Evolutionary conservation across 306 rosid genomes (phyloP), one percentile per base, ranked within the genome.

Genomic region (Lathyrus tuberosus): DNA sequence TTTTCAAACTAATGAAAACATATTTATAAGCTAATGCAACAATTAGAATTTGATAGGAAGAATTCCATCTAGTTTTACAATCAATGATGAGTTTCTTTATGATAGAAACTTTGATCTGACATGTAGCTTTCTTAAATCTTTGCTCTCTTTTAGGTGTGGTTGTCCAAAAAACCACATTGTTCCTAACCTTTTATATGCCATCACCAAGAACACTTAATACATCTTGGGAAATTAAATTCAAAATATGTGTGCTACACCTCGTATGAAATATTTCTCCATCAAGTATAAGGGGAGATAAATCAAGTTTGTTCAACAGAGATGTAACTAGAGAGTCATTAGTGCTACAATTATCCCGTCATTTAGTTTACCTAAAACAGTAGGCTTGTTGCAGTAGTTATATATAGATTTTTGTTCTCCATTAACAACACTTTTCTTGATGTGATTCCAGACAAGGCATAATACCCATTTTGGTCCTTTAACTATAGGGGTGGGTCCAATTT

Each of bases 161-260:
- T n/a, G 28, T 60, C 65, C 65, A 60, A 63, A 62, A 64, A 10
- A 12, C 33, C 33, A 61, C 67, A 61, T 46, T 61, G 17, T 37
- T 37, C 15, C 15, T 61, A 61, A 61, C 44, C 33, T 69, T 69
- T 22, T 40, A 5, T 5, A 37, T 69, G 10, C 41, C 49, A 9
- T 18, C 15, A 17, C 30, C 15, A 24, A 8, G 51, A 33, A 33
- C 42, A 60, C 5, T 35, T 4, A 8, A 35, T 0, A 46, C 65
- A 35, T 60, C 46, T 33, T 44, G 17, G 14, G 46, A 43, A 60
- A 33, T 58, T 31, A 62, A 61, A 62, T 40, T 40, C 0, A 40
- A 1, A 40, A 62, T 62, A 11, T 38, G 51, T 5, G 51, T 41
- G 13, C 42, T 0, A 59, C 42, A 28, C 5, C 65, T 59, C 43